A percentile compares a stretch with the other conserved stretches of the same genome.
These are phyloP conservation scores for Nemania sp. DNA, from an alignment of 2,329 filamentous ascomycete genomes.

Conservation along the genomic window DNA sequence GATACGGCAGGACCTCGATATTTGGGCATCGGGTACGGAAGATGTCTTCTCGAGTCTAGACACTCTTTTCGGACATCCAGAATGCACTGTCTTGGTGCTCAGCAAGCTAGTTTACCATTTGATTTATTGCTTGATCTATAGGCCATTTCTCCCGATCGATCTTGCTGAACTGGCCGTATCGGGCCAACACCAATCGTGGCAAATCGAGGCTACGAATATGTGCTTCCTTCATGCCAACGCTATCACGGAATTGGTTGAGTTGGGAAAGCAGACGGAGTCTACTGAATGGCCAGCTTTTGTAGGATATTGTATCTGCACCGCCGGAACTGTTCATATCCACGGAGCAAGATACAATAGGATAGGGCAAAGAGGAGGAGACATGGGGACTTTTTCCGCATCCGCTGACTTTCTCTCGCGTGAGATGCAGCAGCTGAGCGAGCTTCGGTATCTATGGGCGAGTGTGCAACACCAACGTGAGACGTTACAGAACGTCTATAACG, in stretches of 20 bases:
- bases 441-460: slow-evolving; percentile 75
- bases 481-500: slow-evolving; percentile 74
- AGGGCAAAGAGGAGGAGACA: slow-evolving; percentile 49
- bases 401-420: slow-evolving; percentile 74
- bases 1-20: slow-evolving; percentile 81
- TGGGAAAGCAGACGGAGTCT: slow-evolving; percentile 72
- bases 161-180: slow-evolving; percentile 77
- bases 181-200: slow-evolving; percentile 88
- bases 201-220: slow-evolving; percentile 86
- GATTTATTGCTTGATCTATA: slow-evolving; percentile 83
- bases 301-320: slow-evolving; percentile 83
- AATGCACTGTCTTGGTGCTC: slow-evolving; percentile 77
- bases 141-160: slow-evolving; percentile 84
- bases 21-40: slow-evolving; percentile 81
- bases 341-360: slow-evolving; percentile 74
- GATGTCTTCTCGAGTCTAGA: slow-evolving; percentile 78
- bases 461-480: slow-evolving; percentile 81
- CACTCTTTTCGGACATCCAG: slow-evolving; percentile 73
- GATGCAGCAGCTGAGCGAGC: slow-evolving; percentile 77
- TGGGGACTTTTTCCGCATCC: slow-evolving; percentile 64
- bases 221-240: slow-evolving; percentile 87
- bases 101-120: slow-evolving; percentile 88
- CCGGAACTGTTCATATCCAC: slow-evolving; percentile 86
- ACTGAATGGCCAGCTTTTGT: slow-evolving; percentile 88
- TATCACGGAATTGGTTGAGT: slow-evolving; percentile 79